Conservation (phyloP, 202 grass and related monocot genomes). For the Saccharum hybrid region DNA sequence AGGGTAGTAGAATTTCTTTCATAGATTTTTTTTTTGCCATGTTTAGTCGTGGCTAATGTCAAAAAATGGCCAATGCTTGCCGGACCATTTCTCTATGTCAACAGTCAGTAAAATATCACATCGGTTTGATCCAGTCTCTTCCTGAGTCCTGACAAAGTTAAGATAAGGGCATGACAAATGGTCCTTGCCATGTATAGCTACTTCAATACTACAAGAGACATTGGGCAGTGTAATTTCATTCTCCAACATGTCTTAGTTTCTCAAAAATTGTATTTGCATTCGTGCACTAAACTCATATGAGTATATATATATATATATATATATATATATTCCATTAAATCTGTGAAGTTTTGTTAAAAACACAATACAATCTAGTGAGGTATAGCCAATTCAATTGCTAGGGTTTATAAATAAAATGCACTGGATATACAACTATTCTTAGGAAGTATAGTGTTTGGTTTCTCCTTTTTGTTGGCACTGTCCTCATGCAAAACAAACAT, state of each 20-base stretch:
- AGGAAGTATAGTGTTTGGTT: neutral
- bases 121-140: neutral
- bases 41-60: neutral
- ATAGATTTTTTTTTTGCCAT: neutral
- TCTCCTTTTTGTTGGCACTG: neutral
- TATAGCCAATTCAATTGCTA: neutral
- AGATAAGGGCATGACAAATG: neutral
- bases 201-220: neutral
- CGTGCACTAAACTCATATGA: neutral
- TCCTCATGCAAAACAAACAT: neutral
- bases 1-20: neutral
- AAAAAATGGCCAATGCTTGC: neutral
- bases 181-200: neutral
- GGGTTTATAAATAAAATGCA: neutral
- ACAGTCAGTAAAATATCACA: too few species aligned
- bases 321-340: neutral
- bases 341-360: neutral
- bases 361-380: neutral
- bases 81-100: neutral
- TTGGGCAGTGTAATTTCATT: neutral
- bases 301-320: too few species aligned
- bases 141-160: neutral
- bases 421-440: neutral
- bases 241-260: neutral
- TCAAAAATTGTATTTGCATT: neutral